Evolutionary conservation across 345 rosid species (phyloP), one percentile per base, ranked within the genome.

Genomic region (Boechera divaricarpa): DNA sequence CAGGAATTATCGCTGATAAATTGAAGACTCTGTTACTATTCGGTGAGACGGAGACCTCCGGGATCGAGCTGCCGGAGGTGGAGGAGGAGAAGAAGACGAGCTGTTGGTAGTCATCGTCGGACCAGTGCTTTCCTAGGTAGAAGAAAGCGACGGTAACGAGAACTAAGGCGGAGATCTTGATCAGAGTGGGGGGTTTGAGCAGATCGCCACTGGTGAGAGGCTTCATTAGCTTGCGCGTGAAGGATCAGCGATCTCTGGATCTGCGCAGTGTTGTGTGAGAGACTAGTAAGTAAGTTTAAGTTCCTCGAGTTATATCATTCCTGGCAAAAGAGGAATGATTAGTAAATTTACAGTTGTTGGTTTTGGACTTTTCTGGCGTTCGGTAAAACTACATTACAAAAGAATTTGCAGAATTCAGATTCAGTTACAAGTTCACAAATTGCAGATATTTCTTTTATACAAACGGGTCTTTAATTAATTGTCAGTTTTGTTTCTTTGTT

Each of bases 81-180:
- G 87, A 55, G 29, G 82, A 21, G 56, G 98, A 72, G 87, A 86
- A 93, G 94, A 95, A 95, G 76, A 90, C 61, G 85, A 91, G 91
- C 75, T 87, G 94, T 31, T 80, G 87, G 79, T 79, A 81, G 54
- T 84, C 87, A 63, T 80, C 65, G 72, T 84, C 84, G 80, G 96
- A 90, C 93, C 93, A 93, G 84, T 90, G 91, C 80, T 87, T 91
- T 32, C 99, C 99, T 29, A 91, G 44, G 91, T 86, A 93, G 83
- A 96, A 96, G 89, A 90, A 96, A 38, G 87, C 74, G 74, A 83
- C 62, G 72, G 97, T 74, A 79, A 91, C 59, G 75, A 90, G 80
- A 48, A 80, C 3, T 58, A 91, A 79, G 53, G 88, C 87, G 13
- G 83, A 59, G 87, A 89, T 58, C 81, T 87, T 89, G 70, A 91